A percentile compares a stretch with the other conserved stretches of the same genome.
phyloP scores from a whole-genome alignment of 2,329 filamentous ascomycete genomes.

The Epichloe typhina region DNA sequence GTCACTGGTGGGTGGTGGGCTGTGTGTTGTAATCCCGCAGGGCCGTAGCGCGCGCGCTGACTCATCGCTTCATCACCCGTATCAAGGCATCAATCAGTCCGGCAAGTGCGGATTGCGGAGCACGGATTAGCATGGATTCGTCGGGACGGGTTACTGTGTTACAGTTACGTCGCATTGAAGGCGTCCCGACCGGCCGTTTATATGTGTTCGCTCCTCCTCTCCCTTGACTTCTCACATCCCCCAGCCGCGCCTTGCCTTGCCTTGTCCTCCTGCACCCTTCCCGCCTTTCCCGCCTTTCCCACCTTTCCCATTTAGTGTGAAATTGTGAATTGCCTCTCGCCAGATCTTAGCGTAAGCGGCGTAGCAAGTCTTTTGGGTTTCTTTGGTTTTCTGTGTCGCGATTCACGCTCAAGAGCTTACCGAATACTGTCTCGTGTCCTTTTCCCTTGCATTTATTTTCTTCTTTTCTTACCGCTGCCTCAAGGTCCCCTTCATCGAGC shows the following conservation, averaged over 20 bases:
- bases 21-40: too few relatives aligned
- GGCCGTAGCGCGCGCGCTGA: too few relatives aligned
- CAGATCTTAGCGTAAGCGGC: neutral
- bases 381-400: neutral
- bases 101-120: too few relatives aligned
- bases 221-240: neutral
- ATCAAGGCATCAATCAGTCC: too few relatives aligned
- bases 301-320: too few relatives aligned
- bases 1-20: too few relatives aligned
- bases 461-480: neutral
- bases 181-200: neutral
- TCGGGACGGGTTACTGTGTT: too few relatives aligned
- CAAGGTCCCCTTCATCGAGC: neutral
- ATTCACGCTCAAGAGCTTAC: neutral
- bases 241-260: neutral
- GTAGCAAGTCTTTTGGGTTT: neutral
- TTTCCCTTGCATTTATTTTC: neutral
- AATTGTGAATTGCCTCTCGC: neutral
- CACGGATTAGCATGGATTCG: too few relatives aligned
- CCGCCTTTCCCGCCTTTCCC: too few relatives aligned
- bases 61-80: too few relatives aligned
- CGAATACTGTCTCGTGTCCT: neutral
- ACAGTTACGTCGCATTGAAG: neutral
- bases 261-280: neutral
- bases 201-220: neutral